Evolutionary conservation across 257 asterid species (phyloP).

Genomic region (Solanum neorickii): DNA sequence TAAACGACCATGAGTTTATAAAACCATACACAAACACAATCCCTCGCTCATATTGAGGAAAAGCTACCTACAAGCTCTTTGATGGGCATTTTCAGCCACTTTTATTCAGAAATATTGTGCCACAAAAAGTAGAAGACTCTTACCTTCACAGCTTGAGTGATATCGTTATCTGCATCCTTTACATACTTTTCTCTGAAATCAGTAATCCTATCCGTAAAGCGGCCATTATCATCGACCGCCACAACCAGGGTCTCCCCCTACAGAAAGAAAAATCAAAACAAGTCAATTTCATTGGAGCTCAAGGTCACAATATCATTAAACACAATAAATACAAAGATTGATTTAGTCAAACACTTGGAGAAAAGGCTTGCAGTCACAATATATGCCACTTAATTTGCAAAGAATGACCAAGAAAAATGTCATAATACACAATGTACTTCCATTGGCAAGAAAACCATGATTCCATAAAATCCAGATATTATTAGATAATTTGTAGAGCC

Average conservation of each 20-base stretch:
- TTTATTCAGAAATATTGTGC: not conserved
- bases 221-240: conserved; percentile 96
- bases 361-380: not conserved
- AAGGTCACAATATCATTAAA: not conserved
- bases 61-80: not conserved
- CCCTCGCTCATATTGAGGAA: not conserved
- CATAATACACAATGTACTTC: not conserved
- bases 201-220: conserved; percentile 75
- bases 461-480: not conserved
- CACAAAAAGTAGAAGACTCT: not conserved
- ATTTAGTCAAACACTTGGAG: not conserved
- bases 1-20: not conserved
- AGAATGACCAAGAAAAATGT: not conserved
- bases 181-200: conserved; percentile 68
- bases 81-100: not conserved
- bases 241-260: conserved; percentile 78
- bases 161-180: conserved; percentile 87
- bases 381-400: not conserved
- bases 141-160: conserved; percentile 77
- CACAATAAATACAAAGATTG: not conserved
- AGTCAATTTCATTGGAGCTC: not conserved
- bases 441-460: not conserved
- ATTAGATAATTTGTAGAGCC: not conserved
- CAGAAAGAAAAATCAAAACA: not conserved
- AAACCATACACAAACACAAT: not conserved